These are phyloP conservation scores for Paxillus ammoniavirescens DNA, from an alignment of 768 basidiomycete species.

Conservation along the genomic window DNA sequence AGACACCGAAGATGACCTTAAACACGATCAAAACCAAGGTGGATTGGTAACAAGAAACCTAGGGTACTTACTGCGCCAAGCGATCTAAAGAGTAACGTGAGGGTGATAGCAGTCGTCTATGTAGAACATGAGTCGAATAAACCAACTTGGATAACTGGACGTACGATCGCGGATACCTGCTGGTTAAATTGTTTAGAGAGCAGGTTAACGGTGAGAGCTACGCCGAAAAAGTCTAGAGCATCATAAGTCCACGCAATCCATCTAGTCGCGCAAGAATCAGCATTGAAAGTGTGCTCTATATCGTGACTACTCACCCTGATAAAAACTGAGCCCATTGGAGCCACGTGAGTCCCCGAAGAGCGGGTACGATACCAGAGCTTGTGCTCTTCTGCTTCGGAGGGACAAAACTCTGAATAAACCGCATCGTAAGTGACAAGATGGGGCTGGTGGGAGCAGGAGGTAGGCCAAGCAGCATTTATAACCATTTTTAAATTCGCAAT, in stretches of 20 bases:
- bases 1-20: conserved; percentile 70
- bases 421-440: background rate
- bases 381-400: conserved; percentile 45
- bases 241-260: conserved; percentile 89
- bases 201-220: conserved; percentile 54
- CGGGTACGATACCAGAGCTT: conserved; percentile 39
- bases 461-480: no score
- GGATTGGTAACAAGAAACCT: background rate
- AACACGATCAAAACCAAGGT: background rate
- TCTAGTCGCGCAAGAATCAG: conserved; percentile 29
- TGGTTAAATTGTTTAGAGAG: conserved; percentile 50
- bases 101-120: conserved; percentile 79
- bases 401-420: conserved; percentile 46
- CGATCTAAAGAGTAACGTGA: conserved; percentile 90
- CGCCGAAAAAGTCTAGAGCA: conserved; percentile 85
- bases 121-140: background rate
- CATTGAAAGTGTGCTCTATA: background rate
- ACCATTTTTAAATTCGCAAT: no score
- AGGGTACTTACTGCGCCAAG: conserved; percentile 55
- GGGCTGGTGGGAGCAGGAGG: no score
- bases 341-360: conserved; percentile 45
- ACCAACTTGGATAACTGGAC: background rate
- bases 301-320: conserved; percentile 40
- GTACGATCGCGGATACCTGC: conserved; percentile 41
- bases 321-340: conserved; percentile 60